These are phyloP conservation scores for Massarina eburnea DNA, from an alignment of 2,329 filamentous ascomycete genomes.

Conservation along the genomic window DNA sequence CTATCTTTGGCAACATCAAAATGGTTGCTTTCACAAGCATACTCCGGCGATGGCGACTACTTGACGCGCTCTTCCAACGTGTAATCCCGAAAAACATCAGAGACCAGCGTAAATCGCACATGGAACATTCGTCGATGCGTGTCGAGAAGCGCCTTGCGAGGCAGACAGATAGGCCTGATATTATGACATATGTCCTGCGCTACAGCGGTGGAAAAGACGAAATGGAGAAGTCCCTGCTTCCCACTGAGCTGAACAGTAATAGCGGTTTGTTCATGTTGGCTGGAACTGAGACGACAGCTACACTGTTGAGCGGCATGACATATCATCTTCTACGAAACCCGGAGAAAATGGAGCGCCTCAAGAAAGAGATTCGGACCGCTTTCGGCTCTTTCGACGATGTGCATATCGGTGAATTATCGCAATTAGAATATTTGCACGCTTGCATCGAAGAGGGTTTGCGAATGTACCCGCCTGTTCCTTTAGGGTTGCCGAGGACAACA, in stretches of 20 bases:
- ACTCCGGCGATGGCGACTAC: slow-evolving; percentile 11
- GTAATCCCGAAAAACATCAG: slow-evolving; percentile 10
- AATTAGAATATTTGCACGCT: slow-evolving; percentile 44
- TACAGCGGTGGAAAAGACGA: slow-evolving; percentile 19
- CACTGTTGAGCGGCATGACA: slow-evolving; percentile 21
- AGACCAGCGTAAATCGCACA: slow-evolving; percentile 11
- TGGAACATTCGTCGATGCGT: slow-evolving; percentile 13
- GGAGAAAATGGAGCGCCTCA: slow-evolving; percentile 15
- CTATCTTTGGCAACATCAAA: slow-evolving; percentile 19
- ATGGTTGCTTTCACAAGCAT: slow-evolving; percentile 4
- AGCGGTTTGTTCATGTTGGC: slow-evolving; percentile 26
- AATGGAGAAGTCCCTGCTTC: slow-evolving; percentile 11
- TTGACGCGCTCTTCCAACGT: slow-evolving; percentile 8
- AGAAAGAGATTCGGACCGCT: slow-evolving; percentile 21
- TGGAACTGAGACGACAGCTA: slow-evolving; percentile 34
- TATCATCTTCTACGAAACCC: slow-evolving; percentile 30
- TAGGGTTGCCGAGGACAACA: slow-evolving; percentile 30
- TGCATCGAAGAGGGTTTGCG: slow-evolving; percentile 49
- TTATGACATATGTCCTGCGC: slow-evolving; percentile 41
- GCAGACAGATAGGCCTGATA: slow-evolving; percentile 35
- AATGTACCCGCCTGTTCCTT: slow-evolving; percentile 47
- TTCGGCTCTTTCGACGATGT: slow-evolving; percentile 20
- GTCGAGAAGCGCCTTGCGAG: slow-evolving; percentile 25
- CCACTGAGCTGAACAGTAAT: slow-evolving; percentile 32
- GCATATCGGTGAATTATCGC: slow-evolving; percentile 14